Percentiles rank a stretch among this genome's conserved stretches.
phyloP scores from a whole-genome alignment of 1,139 yeast genomes.

The Wickerhamiella pararugosa region DNA sequence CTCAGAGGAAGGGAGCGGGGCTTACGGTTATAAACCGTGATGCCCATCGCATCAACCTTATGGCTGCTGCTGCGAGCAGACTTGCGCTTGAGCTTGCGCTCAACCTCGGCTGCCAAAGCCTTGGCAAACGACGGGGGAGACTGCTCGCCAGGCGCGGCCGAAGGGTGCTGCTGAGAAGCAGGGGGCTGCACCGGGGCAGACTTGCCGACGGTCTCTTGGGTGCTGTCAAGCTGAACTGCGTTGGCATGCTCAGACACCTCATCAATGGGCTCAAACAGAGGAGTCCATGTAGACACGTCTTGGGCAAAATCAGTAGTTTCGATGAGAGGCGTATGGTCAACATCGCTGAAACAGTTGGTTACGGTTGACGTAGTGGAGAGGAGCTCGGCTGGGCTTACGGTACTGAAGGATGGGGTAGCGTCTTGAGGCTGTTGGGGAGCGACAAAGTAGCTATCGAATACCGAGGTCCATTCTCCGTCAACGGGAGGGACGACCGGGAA shows the following conservation, averaged over 20 bases:
- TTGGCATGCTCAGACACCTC: constrained; percentile 3
- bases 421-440: not conserved
- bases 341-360: constrained; percentile 11
- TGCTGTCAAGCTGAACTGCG: constrained; percentile 3
- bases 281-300: constrained; percentile 23
- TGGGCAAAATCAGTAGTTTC: constrained; percentile 20
- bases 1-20: constrained; percentile 33
- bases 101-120: constrained; percentile 7
- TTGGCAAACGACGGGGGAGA: constrained; percentile 7
- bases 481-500: not conserved
- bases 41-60: constrained; percentile 26
- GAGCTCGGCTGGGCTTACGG: constrained; percentile 24
- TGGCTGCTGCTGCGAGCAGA: constrained; percentile 13
- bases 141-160: not conserved
- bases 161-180: not conserved
- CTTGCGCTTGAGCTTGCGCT: constrained; percentile 7
- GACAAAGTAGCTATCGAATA: not conserved
- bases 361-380: constrained; percentile 14
- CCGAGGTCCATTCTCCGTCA: not conserved
- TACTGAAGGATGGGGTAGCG: constrained; percentile 14
- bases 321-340: constrained; percentile 24
- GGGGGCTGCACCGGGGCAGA: not conserved
- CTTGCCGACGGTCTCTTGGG: not conserved
- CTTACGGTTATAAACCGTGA: constrained; percentile 27
- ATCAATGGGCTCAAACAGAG: constrained; percentile 19